These are phyloP conservation scores for Saitozyma sp. DNA, from an alignment of 768 basidiomycete genomes.

Conservation along the genomic window DNA sequence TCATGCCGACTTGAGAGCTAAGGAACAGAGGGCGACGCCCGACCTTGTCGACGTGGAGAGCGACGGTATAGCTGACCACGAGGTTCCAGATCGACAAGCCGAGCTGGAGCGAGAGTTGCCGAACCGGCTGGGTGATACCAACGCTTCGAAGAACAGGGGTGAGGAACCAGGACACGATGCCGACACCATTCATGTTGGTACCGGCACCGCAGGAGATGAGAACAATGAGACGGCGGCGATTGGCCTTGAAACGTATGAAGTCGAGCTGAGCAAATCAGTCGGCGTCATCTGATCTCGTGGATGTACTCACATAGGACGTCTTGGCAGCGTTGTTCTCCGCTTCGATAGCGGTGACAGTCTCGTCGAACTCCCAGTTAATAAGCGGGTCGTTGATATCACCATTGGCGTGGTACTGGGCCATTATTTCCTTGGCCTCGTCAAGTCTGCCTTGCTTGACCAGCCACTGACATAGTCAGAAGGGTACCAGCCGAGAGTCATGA, in stretches of 20 bases:
- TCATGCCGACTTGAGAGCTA: conserved; percentile 18
- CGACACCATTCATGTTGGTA: conserved; percentile 11
- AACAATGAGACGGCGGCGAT: not conserved
- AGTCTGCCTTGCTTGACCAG: not conserved
- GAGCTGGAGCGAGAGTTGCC: conserved; percentile 2
- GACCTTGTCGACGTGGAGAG: conserved; percentile 31
- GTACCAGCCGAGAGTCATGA: not conserved
- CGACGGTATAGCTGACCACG: conserved; percentile 13
- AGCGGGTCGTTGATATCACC: conserved; percentile 21
- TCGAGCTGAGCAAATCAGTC: not conserved
- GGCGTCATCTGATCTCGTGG: not conserved
- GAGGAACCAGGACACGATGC: conserved; percentile 30
- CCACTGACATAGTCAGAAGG: not conserved
- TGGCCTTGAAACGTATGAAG: conserved; percentile 4
- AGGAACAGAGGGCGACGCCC: conserved; percentile 35
- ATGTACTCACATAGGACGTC: not conserved
- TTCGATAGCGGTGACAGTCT: conserved; percentile 3
- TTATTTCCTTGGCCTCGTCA: conserved; percentile 8
- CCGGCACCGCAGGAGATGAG: not conserved
- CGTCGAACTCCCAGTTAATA: conserved; percentile 18
- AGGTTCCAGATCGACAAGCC: conserved; percentile 20
- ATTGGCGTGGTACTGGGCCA: conserved; percentile 21
- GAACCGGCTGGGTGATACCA: conserved; percentile 26
- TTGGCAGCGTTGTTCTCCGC: not conserved
- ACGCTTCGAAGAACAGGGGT: conserved; percentile 19